A percentile compares a stretch with the other conserved stretches of the same genome.
phyloP scores from a whole-genome alignment of 2,329 filamentous ascomycete genomes.

The Fusarium metavorans region DNA sequence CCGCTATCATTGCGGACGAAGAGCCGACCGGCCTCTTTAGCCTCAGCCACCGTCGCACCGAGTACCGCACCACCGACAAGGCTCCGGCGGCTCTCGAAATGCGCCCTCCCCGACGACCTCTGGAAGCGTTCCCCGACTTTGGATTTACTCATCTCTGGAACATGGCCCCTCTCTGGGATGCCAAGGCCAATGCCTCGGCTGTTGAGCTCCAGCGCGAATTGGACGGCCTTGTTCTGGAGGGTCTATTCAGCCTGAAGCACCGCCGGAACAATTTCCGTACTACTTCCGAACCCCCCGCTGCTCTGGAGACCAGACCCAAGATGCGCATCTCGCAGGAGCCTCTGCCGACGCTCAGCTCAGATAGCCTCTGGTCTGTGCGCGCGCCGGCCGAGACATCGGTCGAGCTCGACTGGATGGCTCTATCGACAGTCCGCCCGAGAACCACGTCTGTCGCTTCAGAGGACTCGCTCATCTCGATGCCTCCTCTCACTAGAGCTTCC shows the following conservation, averaged over 20 bases:
- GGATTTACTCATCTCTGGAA: conserved; percentile 42
- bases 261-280: conserved; percentile 44
- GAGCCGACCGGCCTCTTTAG: conserved; percentile 42
- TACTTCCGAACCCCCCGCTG: conserved; percentile 41
- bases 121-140: conserved; percentile 36
- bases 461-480: conserved; percentile 25
- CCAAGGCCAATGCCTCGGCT: conserved; percentile 30
- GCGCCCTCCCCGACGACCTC: conserved; percentile 35
- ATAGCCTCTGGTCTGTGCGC: conserved; percentile 51
- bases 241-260: conserved; percentile 44
- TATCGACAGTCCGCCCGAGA: conserved; percentile 37
- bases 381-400: conserved; percentile 24
- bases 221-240: conserved; percentile 38
- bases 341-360: conserved; percentile 48
- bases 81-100: conserved; percentile 40
- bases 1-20: conserved; percentile 21
- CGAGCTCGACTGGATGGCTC: conserved; percentile 38
- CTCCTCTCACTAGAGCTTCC: conserved; percentile 31
- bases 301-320: conserved; percentile 50
- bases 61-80: conserved; percentile 39
- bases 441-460: conserved; percentile 35
- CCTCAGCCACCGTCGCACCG: conserved; percentile 41
- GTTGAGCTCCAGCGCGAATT: conserved; percentile 35
- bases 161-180: conserved; percentile 43
- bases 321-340: conserved; percentile 45